These are phyloP conservation scores for Chlorociboria aeruginascens DNA, from an alignment of 495 filamentous ascomycete genomes.

Conservation along the genomic window DNA sequence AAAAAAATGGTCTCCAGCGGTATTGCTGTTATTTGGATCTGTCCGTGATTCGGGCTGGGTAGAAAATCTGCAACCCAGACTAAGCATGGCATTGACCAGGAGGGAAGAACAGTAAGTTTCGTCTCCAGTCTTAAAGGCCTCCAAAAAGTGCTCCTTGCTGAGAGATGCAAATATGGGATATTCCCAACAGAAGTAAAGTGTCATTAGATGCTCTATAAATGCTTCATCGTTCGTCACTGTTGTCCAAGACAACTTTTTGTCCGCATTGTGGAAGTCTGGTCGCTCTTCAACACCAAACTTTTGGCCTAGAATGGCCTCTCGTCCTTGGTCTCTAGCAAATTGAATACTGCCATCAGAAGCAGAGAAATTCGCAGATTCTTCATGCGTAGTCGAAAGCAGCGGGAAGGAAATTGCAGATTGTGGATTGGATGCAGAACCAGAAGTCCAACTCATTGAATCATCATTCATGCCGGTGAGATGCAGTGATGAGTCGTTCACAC, in stretches of 20 bases:
- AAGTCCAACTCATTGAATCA: too few species aligned
- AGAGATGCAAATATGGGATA: constrained; percentile 60
- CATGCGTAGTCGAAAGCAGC: background rate
- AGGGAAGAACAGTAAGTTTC: constrained; percentile 58
- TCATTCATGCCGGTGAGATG: too few species aligned
- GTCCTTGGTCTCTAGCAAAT: background rate
- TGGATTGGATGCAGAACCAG: too few species aligned
- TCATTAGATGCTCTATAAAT: constrained; percentile 49
- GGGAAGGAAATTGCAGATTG: too few species aligned
- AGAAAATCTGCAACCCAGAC: constrained; percentile 63
- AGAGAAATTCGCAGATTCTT: background rate
- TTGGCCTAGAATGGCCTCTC: background rate
- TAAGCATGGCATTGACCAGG: constrained; percentile 63
- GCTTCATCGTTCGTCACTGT: constrained; percentile 39
- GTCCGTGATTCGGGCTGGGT: constrained; percentile 48
- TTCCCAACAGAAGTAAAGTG: constrained; percentile 74
- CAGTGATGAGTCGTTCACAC: too few species aligned
- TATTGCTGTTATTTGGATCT: constrained; percentile 55
- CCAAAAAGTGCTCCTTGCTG: constrained; percentile 55
- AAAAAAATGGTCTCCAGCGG: constrained; percentile 65
- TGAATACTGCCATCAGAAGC: background rate
- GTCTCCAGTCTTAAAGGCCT: constrained; percentile 42
- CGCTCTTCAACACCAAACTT: background rate
- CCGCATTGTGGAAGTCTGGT: background rate
- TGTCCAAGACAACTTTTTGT: constrained; percentile 35